phyloP scores from a whole-genome alignment of 371 early-diverging fungal genomes.

The Mortierella sp. region DNA sequence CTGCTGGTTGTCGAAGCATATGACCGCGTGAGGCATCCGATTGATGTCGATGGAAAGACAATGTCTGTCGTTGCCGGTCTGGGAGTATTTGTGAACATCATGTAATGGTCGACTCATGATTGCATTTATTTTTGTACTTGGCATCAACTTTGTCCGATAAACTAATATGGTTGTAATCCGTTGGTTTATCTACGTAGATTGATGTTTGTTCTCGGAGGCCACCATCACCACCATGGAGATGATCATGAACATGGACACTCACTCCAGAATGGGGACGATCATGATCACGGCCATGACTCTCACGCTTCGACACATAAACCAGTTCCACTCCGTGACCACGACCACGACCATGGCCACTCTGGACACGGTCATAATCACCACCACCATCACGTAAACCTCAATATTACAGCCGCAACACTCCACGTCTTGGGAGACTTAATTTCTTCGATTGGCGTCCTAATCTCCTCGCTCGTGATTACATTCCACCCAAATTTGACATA shows the following conservation, averaged over 20 bases:
- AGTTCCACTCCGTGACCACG: slow-evolving; percentile 9
- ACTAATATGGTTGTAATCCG: not conserved
- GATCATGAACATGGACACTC: slow-evolving; percentile 48
- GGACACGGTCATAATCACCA: slow-evolving; percentile 22
- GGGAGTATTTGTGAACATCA: slow-evolving; percentile 86
- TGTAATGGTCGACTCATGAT: slow-evolving; percentile 57
- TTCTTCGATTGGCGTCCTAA: slow-evolving; percentile 88
- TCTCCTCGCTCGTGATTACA: slow-evolving; percentile 83
- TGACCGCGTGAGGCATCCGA: slow-evolving; percentile 80
- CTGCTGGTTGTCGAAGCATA: slow-evolving; percentile 82
- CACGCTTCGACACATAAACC: slow-evolving; percentile 10
- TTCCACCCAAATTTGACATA: slow-evolving; percentile 74
- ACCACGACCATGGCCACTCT: slow-evolving; percentile 17
- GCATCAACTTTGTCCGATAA: not conserved
- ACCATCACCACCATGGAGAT: slow-evolving; percentile 51
- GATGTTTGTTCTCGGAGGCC: slow-evolving; percentile 57
- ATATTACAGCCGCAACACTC: slow-evolving; percentile 78
- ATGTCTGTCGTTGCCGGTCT: slow-evolving; percentile 81
- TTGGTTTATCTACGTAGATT: slow-evolving; percentile 16
- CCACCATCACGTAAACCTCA: slow-evolving; percentile 65
- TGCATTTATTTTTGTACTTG: not conserved
- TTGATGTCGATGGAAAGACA: slow-evolving; percentile 79
- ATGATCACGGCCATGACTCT: slow-evolving; percentile 3
- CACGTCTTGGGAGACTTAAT: slow-evolving; percentile 91
- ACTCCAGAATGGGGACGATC: slow-evolving; percentile 12